Conservation (phyloP, 2,329 filamentous ascomycete species). For the Coleophoma cylindrospora region DNA sequence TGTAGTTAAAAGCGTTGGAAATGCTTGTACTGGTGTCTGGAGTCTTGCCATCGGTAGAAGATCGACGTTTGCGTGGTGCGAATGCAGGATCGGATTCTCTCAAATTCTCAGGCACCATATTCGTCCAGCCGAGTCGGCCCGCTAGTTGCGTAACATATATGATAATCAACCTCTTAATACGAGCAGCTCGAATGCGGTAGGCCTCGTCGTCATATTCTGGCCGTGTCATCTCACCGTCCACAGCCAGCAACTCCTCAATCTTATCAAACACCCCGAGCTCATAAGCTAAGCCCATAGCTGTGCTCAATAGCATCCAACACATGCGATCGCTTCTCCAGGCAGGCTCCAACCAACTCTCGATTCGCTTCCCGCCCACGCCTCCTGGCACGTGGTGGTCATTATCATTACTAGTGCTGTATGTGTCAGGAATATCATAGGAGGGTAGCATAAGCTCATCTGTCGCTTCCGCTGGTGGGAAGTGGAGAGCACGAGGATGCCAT, state of each 20-base stretch:
- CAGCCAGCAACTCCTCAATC: constrained; percentile 65
- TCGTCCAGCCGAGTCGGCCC: constrained; percentile 85
- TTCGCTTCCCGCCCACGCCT: constrained; percentile 74
- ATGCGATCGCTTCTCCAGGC: constrained; percentile 92
- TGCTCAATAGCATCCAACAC: constrained; percentile 97
- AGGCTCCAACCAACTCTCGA: constrained; percentile 94
- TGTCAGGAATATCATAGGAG: constrained; percentile 42
- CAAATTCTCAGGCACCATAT: constrained; percentile 75
- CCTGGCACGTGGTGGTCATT: constrained; percentile 33
- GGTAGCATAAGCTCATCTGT: constrained; percentile 65
- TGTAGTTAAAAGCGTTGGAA: constrained; percentile 58
- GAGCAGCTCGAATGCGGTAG: constrained; percentile 71
- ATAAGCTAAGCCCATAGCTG: constrained; percentile 82
- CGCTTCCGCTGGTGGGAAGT: constrained; percentile 82
- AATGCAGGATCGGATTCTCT: constrained; percentile 52
- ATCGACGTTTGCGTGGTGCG: constrained; percentile 32
- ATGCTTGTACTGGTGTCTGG: constrained; percentile 53
- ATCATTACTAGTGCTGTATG: constrained; percentile 38
- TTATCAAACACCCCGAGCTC: constrained; percentile 95
- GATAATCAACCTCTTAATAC: constrained; percentile 80
- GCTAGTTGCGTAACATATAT: constrained; percentile 94
- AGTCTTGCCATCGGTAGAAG: constrained; percentile 50
- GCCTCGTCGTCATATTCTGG: constrained; percentile 69
- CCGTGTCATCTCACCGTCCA: constrained; percentile 51
- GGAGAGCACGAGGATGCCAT: constrained; percentile 91